These are phyloP conservation scores for Talaromyces ruber DNA, from an alignment of 495 filamentous ascomycete species.

Conservation along the genomic window DNA sequence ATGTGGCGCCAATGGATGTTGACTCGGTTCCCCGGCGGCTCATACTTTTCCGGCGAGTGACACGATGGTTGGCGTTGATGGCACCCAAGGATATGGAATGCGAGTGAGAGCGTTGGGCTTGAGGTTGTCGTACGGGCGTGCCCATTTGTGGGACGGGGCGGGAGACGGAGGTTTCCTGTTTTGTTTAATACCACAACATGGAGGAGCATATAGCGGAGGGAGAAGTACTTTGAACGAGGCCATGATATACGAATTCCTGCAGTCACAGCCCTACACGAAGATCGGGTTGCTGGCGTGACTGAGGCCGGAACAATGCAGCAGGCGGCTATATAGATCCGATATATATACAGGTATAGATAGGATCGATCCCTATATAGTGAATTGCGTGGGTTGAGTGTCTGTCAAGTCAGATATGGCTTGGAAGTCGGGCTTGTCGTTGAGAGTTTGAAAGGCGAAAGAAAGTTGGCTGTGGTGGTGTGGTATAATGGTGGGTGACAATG, in stretches of 20 bases:
- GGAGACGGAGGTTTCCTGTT: constrained; percentile 40
- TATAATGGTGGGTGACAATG: constrained; percentile 3
- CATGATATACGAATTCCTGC: constrained; percentile 29
- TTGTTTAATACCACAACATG: no score
- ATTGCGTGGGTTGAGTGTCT: neutral
- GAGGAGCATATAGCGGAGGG: neutral
- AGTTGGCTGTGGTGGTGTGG: neutral
- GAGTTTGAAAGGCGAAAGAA: neutral
- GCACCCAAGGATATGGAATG: constrained; percentile 75
- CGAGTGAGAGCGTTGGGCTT: constrained; percentile 63
- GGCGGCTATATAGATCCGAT: neutral
- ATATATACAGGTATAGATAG: constrained; percentile 7
- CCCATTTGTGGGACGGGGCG: constrained; percentile 31
- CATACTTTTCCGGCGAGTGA: constrained; percentile 90
- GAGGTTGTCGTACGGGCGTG: constrained; percentile 7
- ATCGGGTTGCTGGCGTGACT: constrained; percentile 4
- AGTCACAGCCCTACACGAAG: constrained; percentile 24
- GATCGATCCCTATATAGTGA: neutral
- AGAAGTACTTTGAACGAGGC: constrained; percentile 37
- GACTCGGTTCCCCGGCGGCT: constrained; percentile 40
- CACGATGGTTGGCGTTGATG: constrained; percentile 71
- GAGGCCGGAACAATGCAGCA: neutral
- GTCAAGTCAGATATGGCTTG: neutral
- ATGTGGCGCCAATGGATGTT: constrained; percentile 27
- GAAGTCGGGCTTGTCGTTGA: neutral